A percentile compares a stretch with the other conserved stretches of the same genome.
phyloP scores from a whole-genome alignment of 139 green algal genomes.

The Raphidocelis subcapitata region DNA sequence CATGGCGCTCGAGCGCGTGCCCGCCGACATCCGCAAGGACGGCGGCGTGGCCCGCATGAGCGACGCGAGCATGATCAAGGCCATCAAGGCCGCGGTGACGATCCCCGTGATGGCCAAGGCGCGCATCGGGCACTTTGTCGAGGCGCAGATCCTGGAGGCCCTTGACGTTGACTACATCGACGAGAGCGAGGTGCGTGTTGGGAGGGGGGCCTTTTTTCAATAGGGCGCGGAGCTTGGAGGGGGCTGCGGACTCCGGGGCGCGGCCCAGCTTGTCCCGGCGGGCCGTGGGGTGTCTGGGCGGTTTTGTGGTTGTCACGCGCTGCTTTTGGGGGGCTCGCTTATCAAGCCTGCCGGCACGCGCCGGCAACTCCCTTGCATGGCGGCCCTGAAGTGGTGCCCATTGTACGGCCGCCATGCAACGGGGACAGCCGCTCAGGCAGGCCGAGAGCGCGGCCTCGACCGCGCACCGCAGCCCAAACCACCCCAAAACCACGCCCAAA shows the following conservation, averaged over 20 bases:
- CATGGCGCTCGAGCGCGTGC: slow-evolving; percentile 98
- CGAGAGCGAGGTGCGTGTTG: slow-evolving; percentile 85
- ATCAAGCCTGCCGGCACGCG: too few species aligned
- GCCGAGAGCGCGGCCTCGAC: background rate
- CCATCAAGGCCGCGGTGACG: slow-evolving; percentile 95
- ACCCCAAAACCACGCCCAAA: too few species aligned
- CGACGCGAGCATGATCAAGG: slow-evolving; percentile 94
- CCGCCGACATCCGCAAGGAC: slow-evolving; percentile 95
- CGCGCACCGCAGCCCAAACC: background rate
- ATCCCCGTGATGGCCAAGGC: slow-evolving; percentile 99
- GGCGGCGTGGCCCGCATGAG: slow-evolving; percentile 97
- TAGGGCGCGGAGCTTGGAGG: too few species aligned
- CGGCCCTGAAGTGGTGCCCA: too few species aligned
- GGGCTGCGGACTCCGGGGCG: too few species aligned
- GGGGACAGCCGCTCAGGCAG: too few species aligned
- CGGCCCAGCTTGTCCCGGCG: too few species aligned
- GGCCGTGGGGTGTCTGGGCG: too few species aligned
- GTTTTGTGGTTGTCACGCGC: background rate
- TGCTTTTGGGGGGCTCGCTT: too few species aligned
- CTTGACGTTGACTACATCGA: slow-evolving; percentile 98
- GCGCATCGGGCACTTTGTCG: slow-evolving; percentile 99
- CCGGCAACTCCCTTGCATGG: too few species aligned
- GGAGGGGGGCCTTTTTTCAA: too few species aligned
- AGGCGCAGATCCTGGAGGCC: slow-evolving; percentile 98
- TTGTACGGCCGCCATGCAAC: too few species aligned